Conservation (phyloP, 176 grass and related monocot genomes). For the Elymus sibiricus region DNA sequence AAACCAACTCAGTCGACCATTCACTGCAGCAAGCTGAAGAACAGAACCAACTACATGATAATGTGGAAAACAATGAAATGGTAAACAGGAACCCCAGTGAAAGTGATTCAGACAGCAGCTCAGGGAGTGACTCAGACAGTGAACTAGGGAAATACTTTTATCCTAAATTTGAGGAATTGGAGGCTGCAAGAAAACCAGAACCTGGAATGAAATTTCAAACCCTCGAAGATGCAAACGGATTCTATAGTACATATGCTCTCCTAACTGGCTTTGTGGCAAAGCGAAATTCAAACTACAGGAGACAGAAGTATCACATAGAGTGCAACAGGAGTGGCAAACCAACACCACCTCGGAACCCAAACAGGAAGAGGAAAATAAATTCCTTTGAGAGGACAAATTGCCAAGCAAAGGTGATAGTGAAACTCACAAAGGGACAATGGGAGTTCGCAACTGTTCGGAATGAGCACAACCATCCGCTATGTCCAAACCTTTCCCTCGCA, state of each 20-base stretch:
- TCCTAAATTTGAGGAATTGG: conserved; percentile 28
- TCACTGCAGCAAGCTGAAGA: not conserved
- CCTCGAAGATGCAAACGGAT: conserved; percentile 7
- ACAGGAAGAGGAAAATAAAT: conserved; percentile 11
- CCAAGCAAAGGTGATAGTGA: conserved; percentile 27
- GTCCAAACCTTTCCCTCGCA: conserved; percentile 1
- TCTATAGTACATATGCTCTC: conserved; percentile 20
- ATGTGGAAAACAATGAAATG: conserved; percentile 12
- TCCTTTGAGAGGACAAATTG: conserved; percentile 11
- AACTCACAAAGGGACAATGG: conserved; percentile 19
- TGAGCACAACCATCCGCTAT: conserved; percentile 23
- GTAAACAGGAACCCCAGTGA: conserved; percentile 4
- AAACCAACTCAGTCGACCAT: not conserved
- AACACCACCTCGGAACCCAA: not conserved
- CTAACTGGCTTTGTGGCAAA: not conserved
- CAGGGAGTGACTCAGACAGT: conserved; percentile 10
- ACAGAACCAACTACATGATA: not conserved
- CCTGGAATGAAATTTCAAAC: conserved; percentile 27
- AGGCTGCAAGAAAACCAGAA: conserved; percentile 16
- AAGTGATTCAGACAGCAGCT: conserved; percentile 19
- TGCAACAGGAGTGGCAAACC: conserved; percentile 29
- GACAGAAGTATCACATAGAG: conserved; percentile 20
- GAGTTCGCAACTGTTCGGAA: not conserved
- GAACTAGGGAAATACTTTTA: conserved; percentile 8
- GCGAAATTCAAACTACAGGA: conserved; percentile 8